A percentile compares a stretch with the other conserved stretches of the same genome.
phyloP scores from a whole-genome alignment of 768 basidiomycete genomes.

The Kwoniella bestiolae region DNA sequence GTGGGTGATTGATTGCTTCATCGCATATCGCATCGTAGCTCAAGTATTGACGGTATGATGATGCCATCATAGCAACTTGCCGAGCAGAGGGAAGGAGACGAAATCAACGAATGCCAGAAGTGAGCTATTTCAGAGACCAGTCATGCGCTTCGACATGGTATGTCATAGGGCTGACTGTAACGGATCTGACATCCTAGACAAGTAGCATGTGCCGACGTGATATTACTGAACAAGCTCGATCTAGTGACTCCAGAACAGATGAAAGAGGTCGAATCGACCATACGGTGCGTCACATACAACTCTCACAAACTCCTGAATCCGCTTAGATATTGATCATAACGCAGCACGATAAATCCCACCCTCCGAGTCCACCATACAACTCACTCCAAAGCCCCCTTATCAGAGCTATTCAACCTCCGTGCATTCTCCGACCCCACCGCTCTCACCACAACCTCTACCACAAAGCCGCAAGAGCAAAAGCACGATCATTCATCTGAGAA shows the following conservation, averaged over 20 bases:
- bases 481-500: conserved; percentile 56
- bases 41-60: not conserved
- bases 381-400: conserved; percentile 73
- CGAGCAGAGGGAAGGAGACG: conserved; percentile 71
- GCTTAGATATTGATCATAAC: not conserved
- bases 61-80: conserved; percentile 88
- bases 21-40: not conserved
- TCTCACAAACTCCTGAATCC: not conserved
- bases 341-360: conserved; percentile 73
- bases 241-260: conserved; percentile 65
- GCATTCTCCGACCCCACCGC: conserved; percentile 71
- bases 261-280: conserved; percentile 63
- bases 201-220: conserved; percentile 87
- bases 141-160: not conserved
- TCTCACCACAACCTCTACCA: not conserved
- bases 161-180: not conserved
- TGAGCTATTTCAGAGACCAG: too few species aligned
- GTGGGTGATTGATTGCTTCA: conserved; percentile 53
- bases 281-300: conserved; percentile 58
- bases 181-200: conserved; percentile 70
- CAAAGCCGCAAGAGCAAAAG: conserved; percentile 32
- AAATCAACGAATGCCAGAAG: conserved; percentile 65
- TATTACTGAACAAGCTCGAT: conserved; percentile 90
- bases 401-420: conserved; percentile 74
- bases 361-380: conserved; percentile 75